Base-by-base conservation (phyloP, 768 basidiomycete species). In the Pholiota conissans region DNA sequence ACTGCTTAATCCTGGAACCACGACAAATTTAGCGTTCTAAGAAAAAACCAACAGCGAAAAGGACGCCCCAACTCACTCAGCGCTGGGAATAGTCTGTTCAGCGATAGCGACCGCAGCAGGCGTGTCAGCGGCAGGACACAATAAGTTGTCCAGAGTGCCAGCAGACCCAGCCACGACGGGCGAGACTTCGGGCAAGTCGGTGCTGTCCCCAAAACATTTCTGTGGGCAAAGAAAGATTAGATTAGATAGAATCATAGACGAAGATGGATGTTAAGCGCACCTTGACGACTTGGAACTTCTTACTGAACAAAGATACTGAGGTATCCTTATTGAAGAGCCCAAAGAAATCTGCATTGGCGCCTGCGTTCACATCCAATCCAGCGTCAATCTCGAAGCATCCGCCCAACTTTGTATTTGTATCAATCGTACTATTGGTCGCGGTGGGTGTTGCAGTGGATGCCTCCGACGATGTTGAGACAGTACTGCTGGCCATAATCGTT, bases 291-390 rank as follows among this genome's bases (percentile, higher is more conserved):
- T n/a, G n/a, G n/a, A n/a, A n/a, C n/a, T n/a, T n/a, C n/a, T n/a
- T n/a, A n/a, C n/a, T n/a, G n/a, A n/a, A n/a, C n/a, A n/a, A n/a
- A n/a, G n/a, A n/a, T n/a, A n/a, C n/a, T n/a, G n/a, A n/a, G n/a
- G n/a, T n/a, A n/a, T n/a, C n/a, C n/a, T n/a, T n/a, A 53, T 75
- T 66, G 65, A 79, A 79, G 1, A 81, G 55, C 5, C 69, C 69
- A 57, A 79, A 79, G 66, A 81, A 77, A 24, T 63, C 57, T 6
- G 67, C 76, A 39, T 71, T 63, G 3, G 77, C 79, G 2, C 76
- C 76, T n/a, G 73, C 75, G 56, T 73, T 76, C 32, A 39, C 37
- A 18, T 39, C 37, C 37, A 39, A 18, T 6, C 8, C 20, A 6
- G 37, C 37, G 9, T 39, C 37, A 8, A 39, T 18, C 37, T 71